Base-by-base conservation (phyloP, 257 asterid species). In the Petrea volubilis region DNA sequence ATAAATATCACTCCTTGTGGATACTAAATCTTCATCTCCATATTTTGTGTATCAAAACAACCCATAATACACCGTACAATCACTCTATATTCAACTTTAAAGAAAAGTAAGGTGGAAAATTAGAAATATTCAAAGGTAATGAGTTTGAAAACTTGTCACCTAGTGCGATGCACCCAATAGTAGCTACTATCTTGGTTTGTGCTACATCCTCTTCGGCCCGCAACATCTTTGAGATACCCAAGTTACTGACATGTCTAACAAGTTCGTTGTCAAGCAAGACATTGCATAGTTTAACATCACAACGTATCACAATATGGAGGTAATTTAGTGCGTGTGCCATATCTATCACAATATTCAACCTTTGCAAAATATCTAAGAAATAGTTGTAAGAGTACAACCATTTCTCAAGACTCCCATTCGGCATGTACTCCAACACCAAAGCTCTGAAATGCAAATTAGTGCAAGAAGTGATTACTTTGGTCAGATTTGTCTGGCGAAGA, bases 251-350 rank as follows among this genome's bases (percentile, higher is more conserved):
- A 67, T 78, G 64, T 13, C 64, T 77, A 7, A 68, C 70, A 15
- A 78, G 57, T 47, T 74, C 73, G 1, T 73, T 58, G 14, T 74
- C 76, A 5, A 77, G 74, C 52, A 81, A 47, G 8, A 81, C 71
- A 25, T 81, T 81, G 70, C 80, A 70, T 6, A 82, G 82, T 61
- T 81, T 81, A 70, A 81, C 34, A 41, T 81, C 85, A 64, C 82
- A 74, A n/a, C 77, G 82, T 11, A 77, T 67, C 28, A 81, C 59
- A 47, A 61, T 47, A 23, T 72, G 74, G 46, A 79, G 77, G 62
- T 79, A 70, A 36, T 70, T 74, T 33, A 78, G 49, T 7, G 77
- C 83, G 23, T 17, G 50, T 40, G 74, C 74, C 33, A 74, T 74
- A 70, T 79, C 77, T 28, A 65, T 68, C 77, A 70, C 33, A 55